phyloP scores from a whole-genome alignment of 108 stramenopile genomes.

The Nannochloropsis oceanica region DNA sequence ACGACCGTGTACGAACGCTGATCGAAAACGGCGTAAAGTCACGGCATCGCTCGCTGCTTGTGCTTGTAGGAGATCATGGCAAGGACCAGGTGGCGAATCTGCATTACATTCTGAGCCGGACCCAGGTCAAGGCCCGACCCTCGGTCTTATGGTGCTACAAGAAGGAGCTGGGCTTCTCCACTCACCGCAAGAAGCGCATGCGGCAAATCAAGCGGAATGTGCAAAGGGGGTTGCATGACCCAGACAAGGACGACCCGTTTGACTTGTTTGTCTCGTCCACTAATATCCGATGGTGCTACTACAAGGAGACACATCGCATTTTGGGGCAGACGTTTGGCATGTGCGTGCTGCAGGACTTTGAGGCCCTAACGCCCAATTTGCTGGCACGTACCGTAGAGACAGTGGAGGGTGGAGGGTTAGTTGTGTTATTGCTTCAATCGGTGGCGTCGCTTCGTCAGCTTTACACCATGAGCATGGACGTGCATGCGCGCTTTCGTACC shows the following conservation, averaged over 20 bases:
- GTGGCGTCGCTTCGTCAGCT: slow-evolving; percentile 89
- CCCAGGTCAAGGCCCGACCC: slow-evolving; percentile 58
- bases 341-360: slow-evolving; percentile 93
- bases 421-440: slow-evolving; percentile 73
- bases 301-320: slow-evolving; percentile 88
- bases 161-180: slow-evolving; percentile 87
- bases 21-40: slow-evolving; percentile 65
- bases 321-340: slow-evolving; percentile 89
- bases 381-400: slow-evolving; percentile 97
- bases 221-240: slow-evolving; percentile 49
- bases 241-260: slow-evolving; percentile 62
- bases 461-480: slow-evolving; percentile 97
- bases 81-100: slow-evolving; percentile 92
- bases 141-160: slow-evolving; percentile 98
- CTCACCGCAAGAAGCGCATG: slow-evolving; percentile 69
- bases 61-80: slow-evolving; percentile 95
- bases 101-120: slow-evolving; percentile 69
- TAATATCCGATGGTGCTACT: slow-evolving; percentile 95
- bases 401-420: slow-evolving; percentile 88
- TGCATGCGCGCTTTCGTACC: slow-evolving; percentile 87
- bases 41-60: slow-evolving; percentile 68
- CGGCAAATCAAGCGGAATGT: slow-evolving; percentile 83
- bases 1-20: slow-evolving; percentile 80
- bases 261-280: slow-evolving; percentile 90
- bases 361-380: slow-evolving; percentile 94